Base-by-base conservation (phyloP, 1,139 yeast genomes). In the Candida sp. region DNA sequence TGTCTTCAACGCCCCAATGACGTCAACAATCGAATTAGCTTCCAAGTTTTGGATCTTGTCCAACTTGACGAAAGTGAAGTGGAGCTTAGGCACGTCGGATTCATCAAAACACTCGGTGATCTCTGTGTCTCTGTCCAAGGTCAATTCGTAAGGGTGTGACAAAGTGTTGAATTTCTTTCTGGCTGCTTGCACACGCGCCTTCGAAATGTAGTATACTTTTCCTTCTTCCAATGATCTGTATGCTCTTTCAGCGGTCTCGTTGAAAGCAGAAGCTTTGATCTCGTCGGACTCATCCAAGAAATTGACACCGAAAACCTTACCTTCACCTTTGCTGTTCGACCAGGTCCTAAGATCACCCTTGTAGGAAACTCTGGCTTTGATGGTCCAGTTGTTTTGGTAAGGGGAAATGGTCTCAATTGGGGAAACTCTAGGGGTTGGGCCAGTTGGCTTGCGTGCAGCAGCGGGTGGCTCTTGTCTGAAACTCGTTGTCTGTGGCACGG, bases 221-320 rank as follows among this genome's bases (percentile, higher is more conserved):
- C 97, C 98, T 65, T 92, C 98, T 67, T 89, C 89, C 53, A 96
- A 75, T 44, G 84, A 63, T 59, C 87, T 88, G 70, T 83, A 87
- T 63, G 83, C 88, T 63, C 83, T 84, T 54, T 90, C 96, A 6
- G 96, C 98, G 58, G 83, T 81, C 43, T 91, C 96, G 66, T 90
- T 90, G 70, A 96, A 96, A 3, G 96, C 98, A 7, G 98, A 92
- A 12, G 97, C 98, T 63, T 96, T 83, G 61, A 96, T 96, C 73
- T 94, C 99, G 62, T 96, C 97, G 5, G 97, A 88, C 66, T 96
- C 97, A 66, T 96, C 99, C 57, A 93, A 74, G 58, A 96, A 84
- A 60, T 92, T 90, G 40, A 91, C 91, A 60, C 88, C 88, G 74
- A 96, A 91, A 54, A 96, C 79, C 67, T 90, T 90, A 49, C 99